Percentiles rank a stretch among this genome's conserved stretches.
Conservation (phyloP, 331 rosid genomes). For the Spiraea crenata region DNA sequence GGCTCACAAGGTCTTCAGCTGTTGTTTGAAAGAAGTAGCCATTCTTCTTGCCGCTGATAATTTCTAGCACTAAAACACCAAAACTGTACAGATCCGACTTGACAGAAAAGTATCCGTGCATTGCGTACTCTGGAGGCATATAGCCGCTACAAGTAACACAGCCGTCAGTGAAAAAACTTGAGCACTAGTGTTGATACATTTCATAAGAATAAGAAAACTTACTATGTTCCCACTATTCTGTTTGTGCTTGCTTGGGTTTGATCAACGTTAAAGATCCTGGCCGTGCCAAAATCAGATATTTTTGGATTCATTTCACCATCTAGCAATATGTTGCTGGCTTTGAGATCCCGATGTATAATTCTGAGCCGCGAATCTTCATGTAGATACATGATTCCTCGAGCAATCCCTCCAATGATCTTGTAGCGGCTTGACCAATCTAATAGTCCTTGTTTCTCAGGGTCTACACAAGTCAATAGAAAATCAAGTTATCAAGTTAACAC, state of each 20-base stretch:
- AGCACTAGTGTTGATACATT: neutral
- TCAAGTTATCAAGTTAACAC: neutral
- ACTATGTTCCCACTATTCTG: conserved; percentile 40
- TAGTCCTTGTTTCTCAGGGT: conserved; percentile 7
- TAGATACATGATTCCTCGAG: conserved; percentile 43
- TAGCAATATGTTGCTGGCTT: conserved; percentile 40
- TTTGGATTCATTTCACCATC: conserved; percentile 39
- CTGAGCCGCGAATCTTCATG: conserved; percentile 45
- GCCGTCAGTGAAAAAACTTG: neutral
- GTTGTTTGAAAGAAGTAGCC: conserved; percentile 24
- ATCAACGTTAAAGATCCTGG: conserved; percentile 38
- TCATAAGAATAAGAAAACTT: neutral
- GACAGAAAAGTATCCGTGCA: conserved; percentile 22
- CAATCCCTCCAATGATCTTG: conserved; percentile 39
- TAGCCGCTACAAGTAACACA: conserved; percentile 34
- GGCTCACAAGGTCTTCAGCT: conserved; percentile 39
- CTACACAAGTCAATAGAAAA: conserved; percentile 6
- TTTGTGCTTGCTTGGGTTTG: conserved; percentile 36
- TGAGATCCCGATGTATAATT: conserved; percentile 52
- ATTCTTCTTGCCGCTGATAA: conserved; percentile 41
- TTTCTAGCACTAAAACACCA: conserved; percentile 51
- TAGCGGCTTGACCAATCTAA: conserved; percentile 43
- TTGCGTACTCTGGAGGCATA: conserved; percentile 46
- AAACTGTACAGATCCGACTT: conserved; percentile 52
- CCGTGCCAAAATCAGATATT: conserved; percentile 51